Evolutionary conservation across 2,329 filamentous ascomycete genomes (phyloP), one percentile per base, ranked within the genome.

Genomic region (Diplodia corticola): DNA sequence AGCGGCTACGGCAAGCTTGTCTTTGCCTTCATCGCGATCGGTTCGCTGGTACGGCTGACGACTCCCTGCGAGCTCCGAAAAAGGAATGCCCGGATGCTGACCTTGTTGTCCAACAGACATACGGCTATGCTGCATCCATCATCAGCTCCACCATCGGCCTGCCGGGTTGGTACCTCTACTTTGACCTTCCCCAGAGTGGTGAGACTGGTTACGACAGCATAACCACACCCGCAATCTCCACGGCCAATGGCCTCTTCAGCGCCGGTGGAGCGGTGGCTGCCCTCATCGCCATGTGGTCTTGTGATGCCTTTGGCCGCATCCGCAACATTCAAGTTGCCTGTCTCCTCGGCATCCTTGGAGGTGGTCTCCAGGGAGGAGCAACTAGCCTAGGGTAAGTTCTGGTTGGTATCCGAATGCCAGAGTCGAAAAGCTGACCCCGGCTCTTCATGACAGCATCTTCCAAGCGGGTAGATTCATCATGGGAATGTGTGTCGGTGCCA

Each of bases 71-170:
- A 10, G 24, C 22, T 20, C n/a, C n/a, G 15, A 22, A 30, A 22
- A 48, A 30, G 22, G 7, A 13, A 30, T 7, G 4, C 15, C 44
- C 15, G 24, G 12, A 26, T 61, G 33, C 60, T 50, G 17, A 40
- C 40, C 64, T 15, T 24, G 22, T 46, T 54, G 9, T 7, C 20
- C 20, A 3, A 33, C 24, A 70, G 70, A 84, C 83, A 2, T 84
- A 84, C 68, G 82, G 83, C 24, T 84, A 84, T 69, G 80, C 78
- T 63, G 77, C 82, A 9, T 83, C 82, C 1, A 79, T 84, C 44
- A 84, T 85, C 44, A 76, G 79, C 46, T 82, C 80, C 65, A 85
- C 82, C 17, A 84, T 85, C 63, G 83, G 83, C 9, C 82, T 85
- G 64, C 81, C 82, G 3, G 82, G 82, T 68, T 85, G 82, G 81